These are phyloP conservation scores for Sporothrix phasma DNA, from an alignment of 2,329 filamentous ascomycete species.

Conservation along the genomic window DNA sequence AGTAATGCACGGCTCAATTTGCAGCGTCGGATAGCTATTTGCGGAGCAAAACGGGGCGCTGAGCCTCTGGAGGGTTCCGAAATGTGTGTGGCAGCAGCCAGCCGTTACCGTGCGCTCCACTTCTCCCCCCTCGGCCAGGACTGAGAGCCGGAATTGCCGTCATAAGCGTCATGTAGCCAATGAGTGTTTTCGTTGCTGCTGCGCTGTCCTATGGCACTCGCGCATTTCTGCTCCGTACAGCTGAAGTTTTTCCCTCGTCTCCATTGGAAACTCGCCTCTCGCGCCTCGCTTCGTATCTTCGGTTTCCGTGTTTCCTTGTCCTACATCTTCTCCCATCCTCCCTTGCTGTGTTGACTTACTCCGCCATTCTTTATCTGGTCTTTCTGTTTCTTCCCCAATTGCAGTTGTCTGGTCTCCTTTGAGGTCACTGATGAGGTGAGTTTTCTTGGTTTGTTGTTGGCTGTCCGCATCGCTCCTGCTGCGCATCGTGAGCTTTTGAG, in stretches of 20 bases:
- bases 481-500: neutral
- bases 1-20: conserved; percentile 3
- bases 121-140: conserved; percentile 1
- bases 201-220: conserved; percentile 1
- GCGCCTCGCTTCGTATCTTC: neutral
- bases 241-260: conserved; percentile 12
- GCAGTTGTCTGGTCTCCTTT: neutral
- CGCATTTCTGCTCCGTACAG: neutral
- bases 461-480: neutral
- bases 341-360: conserved; percentile 1
- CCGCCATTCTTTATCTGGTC: conserved; percentile 9
- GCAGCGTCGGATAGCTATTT: neutral
- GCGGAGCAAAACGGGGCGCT: conserved; percentile 14
- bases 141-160: conserved; percentile 16
- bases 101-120: conserved; percentile 8
- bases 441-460: neutral
- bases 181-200: conserved; percentile 11
- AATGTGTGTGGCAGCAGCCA: neutral
- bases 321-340: neutral
- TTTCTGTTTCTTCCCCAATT: neutral
- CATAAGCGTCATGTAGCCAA: conserved; percentile 12
- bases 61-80: neutral
- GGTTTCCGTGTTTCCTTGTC: neutral
- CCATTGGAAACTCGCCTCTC: conserved; percentile 8
- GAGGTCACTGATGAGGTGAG: conserved; percentile 4